These are phyloP conservation scores for Collybia sordida DNA, from an alignment of 768 basidiomycete genomes.

Conservation along the genomic window DNA sequence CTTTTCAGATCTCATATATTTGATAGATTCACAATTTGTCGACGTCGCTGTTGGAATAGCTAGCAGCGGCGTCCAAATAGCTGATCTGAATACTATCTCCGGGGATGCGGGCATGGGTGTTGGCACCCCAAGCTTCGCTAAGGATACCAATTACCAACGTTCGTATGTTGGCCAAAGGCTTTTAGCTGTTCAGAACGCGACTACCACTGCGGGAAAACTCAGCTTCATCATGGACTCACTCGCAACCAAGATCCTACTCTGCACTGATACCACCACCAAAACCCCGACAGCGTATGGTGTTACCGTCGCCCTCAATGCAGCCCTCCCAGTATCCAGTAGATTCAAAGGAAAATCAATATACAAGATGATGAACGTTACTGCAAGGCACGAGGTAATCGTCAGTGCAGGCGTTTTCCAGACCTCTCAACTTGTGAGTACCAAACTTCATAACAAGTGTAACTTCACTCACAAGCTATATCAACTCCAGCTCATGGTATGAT, in stretches of 20 bases:
- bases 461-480: background rate
- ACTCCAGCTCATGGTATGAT: conserved; percentile 18
- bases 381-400: conserved; percentile 24
- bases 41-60: conserved; percentile 18
- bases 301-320: conserved; percentile 20
- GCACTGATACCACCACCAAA: conserved; percentile 7
- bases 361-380: conserved; percentile 17
- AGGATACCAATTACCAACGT: conserved; percentile 21
- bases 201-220: conserved; percentile 12
- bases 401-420: conserved; percentile 28
- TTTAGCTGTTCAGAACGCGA: conserved; percentile 8
- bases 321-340: conserved; percentile 24
- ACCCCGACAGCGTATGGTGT: conserved; percentile 22
- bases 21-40: conserved; percentile 21
- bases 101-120: conserved; percentile 20
- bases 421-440: conserved; percentile 22
- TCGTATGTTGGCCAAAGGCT: conserved; percentile 25
- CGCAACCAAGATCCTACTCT: conserved; percentile 22
- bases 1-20: background rate
- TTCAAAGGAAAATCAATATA: conserved; percentile 20
- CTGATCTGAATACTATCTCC: conserved; percentile 22
- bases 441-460: background rate
- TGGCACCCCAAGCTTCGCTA: conserved; percentile 17
- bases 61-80: conserved; percentile 13
- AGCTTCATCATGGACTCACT: conserved; percentile 22